Percentiles rank a stretch among this genome's conserved stretches.
phyloP scores from a whole-genome alignment of 1,284 basidiomycete species.

The Papiliotrema fonsecae region DNA sequence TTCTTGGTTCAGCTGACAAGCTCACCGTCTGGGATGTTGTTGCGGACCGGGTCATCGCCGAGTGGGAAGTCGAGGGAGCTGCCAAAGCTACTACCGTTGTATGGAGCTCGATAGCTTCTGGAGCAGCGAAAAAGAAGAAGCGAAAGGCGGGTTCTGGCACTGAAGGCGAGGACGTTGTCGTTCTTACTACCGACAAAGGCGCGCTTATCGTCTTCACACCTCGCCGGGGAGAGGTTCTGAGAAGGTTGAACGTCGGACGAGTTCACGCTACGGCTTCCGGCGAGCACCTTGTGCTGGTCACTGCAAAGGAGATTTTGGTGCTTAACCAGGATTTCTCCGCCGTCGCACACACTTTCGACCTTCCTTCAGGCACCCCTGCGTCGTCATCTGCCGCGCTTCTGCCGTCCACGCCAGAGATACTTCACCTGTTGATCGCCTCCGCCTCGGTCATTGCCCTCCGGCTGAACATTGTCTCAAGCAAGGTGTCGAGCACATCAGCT shows the following conservation, averaged over 20 bases:
- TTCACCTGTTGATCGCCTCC: constrained; percentile 34
- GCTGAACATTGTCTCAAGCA: constrained; percentile 26
- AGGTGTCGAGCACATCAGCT: constrained; percentile 29
- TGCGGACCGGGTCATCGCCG: constrained; percentile 37
- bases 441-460: constrained; percentile 30
- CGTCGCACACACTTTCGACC: constrained; percentile 28
- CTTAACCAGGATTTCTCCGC: constrained; percentile 24
- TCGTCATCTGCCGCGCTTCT: constrained; percentile 34
- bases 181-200: constrained; percentile 34
- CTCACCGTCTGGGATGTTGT: constrained; percentile 45
- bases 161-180: constrained; percentile 32
- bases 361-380: constrained; percentile 23
- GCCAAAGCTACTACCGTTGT: constrained; percentile 35
- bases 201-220: constrained; percentile 31
- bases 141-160: constrained; percentile 20
- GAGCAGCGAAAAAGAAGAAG: constrained; percentile 29
- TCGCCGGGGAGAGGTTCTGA: constrained; percentile 24
- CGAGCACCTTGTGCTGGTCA: constrained; percentile 30
- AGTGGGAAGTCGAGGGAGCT: constrained; percentile 45
- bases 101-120: constrained; percentile 25
- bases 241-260: constrained; percentile 23
- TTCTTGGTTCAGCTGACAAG: constrained; percentile 45
- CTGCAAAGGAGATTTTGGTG: constrained; percentile 30
- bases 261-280: constrained; percentile 35
- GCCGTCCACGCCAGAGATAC: constrained; percentile 26